Percentiles rank a stretch among this genome's conserved stretches.
Evolutionary conservation across 495 filamentous ascomycete species (phyloP).

Genomic region (Penicillium waksmanii): DNA sequence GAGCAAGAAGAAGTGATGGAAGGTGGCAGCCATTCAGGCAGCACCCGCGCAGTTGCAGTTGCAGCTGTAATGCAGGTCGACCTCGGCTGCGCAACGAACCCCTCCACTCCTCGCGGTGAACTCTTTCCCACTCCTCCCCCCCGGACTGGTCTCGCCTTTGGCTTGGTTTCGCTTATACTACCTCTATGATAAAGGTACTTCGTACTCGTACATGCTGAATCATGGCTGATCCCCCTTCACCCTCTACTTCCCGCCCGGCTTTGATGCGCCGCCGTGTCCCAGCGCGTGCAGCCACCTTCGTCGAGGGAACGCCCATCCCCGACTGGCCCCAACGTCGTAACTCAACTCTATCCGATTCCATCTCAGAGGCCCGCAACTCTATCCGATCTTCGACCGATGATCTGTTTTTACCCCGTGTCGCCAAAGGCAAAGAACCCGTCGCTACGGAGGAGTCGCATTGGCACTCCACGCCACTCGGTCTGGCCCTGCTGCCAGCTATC

Average conservation of each 20-base stretch:
- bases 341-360: conserved; percentile 73
- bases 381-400: conserved; percentile 74
- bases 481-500: conserved; percentile 83
- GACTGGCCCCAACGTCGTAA: conserved; percentile 60
- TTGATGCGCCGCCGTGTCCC: conserved; percentile 45
- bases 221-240: conserved; percentile 26
- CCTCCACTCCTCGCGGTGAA: conserved; percentile 12
- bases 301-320: conserved; percentile 31
- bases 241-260: conserved; percentile 15
- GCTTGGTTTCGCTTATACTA: background rate
- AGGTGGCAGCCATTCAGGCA: too few relatives aligned
- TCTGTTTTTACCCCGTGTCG: conserved; percentile 65
- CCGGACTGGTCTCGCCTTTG: background rate
- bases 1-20: too few relatives aligned
- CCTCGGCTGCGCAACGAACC: conserved; percentile 14
- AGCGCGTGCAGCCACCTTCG: conserved; percentile 45
- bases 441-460: conserved; percentile 62
- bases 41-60: background rate
- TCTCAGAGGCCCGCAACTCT: conserved; percentile 67
- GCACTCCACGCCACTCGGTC: conserved; percentile 76
- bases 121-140: background rate
- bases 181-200: too few relatives aligned
- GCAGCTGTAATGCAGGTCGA: conserved; percentile 1
- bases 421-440: conserved; percentile 24
- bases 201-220: conserved; percentile 1